Base-by-base conservation (phyloP, 1,139 yeast species). In the Yamadazyma buinensis region DNA sequence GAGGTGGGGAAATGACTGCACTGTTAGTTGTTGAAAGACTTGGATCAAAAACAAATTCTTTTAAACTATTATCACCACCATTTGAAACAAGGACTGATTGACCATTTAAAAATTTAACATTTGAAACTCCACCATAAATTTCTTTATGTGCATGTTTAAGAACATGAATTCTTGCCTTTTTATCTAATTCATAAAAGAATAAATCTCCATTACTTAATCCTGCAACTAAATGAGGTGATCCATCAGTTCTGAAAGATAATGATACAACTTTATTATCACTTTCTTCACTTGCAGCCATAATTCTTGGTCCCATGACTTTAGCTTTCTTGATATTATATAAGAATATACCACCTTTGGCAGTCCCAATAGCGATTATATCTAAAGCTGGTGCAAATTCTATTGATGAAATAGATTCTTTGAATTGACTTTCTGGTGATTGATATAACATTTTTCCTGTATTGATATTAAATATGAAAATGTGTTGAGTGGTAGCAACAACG, bases 1-100 rank as follows among this genome's bases (percentile, higher is more conserved):
- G 80, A 26, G 98, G 98, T 1, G 97, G 95, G 6, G 94, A 77
- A 5, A 83, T 80, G 22, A 87, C 77, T 0, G 80, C 61, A 2
- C 75, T 59, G 44, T 79, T 75, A n/a, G 82, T 65, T 12, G 83
- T 69, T 0, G 92, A 77, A 37, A 88, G 66, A 3, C 92, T 75
- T 3, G 97, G 96, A 59, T 92, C 99, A 61, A 94, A 94, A 0
- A 90, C 97, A 52, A 72, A 84, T 59, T 94, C 98, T 48, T 86
- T 85, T 47, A 94, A 67, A 34, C 80, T 77, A 58, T 94, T 94
- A 55, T 94, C 98, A 30, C 87, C 94, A 49, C 98, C 97, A 33
- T 84, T 80, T 36, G 96, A 83, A n/a, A 92, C 81, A 17, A 88
- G 67, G 24, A 94, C 80, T 0, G 98, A 94, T 61, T 92, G 97